Evolutionary conservation across 2,329 filamentous ascomycete genomes (phyloP), one percentile per base, ranked within the genome.

Genomic region (Dothistroma septosporum): DNA sequence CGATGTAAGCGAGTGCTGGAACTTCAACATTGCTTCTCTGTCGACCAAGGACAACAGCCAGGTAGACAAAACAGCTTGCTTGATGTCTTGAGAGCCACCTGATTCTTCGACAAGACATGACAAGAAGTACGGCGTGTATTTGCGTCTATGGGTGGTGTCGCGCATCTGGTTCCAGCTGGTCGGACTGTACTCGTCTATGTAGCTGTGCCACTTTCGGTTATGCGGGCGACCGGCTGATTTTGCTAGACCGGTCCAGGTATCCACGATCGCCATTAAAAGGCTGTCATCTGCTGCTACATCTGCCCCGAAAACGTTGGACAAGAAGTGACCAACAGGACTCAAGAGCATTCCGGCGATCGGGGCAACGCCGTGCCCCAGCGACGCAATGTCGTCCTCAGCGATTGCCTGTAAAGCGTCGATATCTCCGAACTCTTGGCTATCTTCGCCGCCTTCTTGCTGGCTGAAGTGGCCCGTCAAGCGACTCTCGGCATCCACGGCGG

Each of bases 401-500:
- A 69, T 58, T 35, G 82, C 80, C 59, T 83, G 80, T 54, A 86
- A 75, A 21, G 78, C 83, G 22, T 79, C 76, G 75, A 81, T 84
- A 61, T 85, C 83, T 32, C 85, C 85, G 67, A 85, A 87, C 52
- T 87, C 85, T 69, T 87, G 85, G 64, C 85, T 87, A 57, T 87
- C 85, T 56, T 87, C 84, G 58, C 78, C 82, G 12, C 56, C 64
- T 21, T 65, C 57, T 47, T 77, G 74, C 76, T 69, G 14, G 60
- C 57, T n/a, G 70, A 56, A n/a, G 47, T 37, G 53, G 58, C 49
- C 62, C 65, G 11, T 12, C 19, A 50, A n/a, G 5, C 53, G 60
- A 61, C 58, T 49, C 56, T 65, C 62, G 64, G 64, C 49, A 9
- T 67, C 62, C 1, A 73, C 58, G 67, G 81, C 82, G 35, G 74